A percentile compares a stretch with the other conserved stretches of the same genome.
phyloP scores from a whole-genome alignment of 495 filamentous ascomycete genomes.

The Penicillium waksmanii region DNA sequence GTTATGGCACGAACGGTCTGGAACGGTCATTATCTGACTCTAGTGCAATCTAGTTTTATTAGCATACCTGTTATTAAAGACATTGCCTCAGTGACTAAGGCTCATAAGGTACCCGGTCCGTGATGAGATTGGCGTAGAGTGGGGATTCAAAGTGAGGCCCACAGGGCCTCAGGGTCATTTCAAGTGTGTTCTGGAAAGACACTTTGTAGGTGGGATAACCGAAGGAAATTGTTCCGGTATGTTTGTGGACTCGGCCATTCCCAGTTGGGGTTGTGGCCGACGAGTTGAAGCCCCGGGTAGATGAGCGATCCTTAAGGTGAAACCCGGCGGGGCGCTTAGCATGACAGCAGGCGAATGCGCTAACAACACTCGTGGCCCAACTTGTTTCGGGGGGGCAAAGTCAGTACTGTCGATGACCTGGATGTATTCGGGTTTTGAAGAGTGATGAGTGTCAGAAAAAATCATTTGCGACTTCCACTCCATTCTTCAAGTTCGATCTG shows the following conservation, averaged over 20 bases:
- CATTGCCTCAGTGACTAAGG: constrained; percentile 5
- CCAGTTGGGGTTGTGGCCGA: constrained; percentile 20
- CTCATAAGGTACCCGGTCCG: not conserved
- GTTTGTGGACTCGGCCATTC: constrained; percentile 20
- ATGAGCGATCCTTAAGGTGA: constrained; percentile 28
- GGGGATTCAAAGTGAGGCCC: constrained; percentile 10
- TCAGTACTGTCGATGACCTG: not conserved
- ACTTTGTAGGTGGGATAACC: constrained; percentile 20
- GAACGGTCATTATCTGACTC: constrained; percentile 8
- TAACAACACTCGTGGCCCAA: constrained; percentile 16
- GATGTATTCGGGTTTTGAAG: not conserved
- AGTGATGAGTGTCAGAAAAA: not conserved
- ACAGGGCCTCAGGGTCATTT: constrained; percentile 19
- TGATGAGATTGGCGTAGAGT: constrained; percentile 6
- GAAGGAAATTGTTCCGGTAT: constrained; percentile 24
- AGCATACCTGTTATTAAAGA: not conserved
- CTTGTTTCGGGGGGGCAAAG: constrained; percentile 10
- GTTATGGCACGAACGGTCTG: constrained; percentile 13
- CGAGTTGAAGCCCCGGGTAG: constrained; percentile 15
- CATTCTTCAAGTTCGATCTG: too few species aligned
- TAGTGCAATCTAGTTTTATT: constrained; percentile 19
- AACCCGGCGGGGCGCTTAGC: constrained; percentile 25
- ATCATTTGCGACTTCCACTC: too few species aligned
- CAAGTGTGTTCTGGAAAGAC: not conserved
- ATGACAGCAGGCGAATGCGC: constrained; percentile 8